Evolutionary conservation across 371 early-diverging fungal species (phyloP).

Genomic region (Mortierella sp.): DNA sequence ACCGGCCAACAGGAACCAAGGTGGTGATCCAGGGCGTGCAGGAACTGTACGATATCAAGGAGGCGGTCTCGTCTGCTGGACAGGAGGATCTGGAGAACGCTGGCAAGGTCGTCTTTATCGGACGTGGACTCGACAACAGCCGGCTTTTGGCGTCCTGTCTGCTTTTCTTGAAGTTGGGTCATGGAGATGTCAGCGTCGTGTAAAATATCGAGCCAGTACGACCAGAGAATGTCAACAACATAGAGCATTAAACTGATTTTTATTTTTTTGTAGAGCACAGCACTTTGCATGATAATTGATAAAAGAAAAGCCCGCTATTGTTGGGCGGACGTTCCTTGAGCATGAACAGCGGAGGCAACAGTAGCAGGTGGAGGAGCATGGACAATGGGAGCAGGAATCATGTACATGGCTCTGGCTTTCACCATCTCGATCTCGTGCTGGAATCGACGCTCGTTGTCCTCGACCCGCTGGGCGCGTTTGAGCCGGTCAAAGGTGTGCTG

Average conservation of each 20-base stretch:
- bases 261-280: background rate
- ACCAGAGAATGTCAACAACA: too few relatives aligned
- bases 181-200: slow-evolving; percentile 17
- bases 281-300: too few relatives aligned
- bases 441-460: background rate
- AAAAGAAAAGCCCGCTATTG: too few relatives aligned
- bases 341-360: background rate
- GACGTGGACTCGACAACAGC: slow-evolving; percentile 43
- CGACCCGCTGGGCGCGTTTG: background rate
- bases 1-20: slow-evolving; percentile 59
- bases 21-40: slow-evolving; percentile 91
- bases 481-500: background rate
- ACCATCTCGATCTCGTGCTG: background rate
- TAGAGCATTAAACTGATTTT: background rate
- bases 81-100: slow-evolving; percentile 23
- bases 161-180: slow-evolving; percentile 21
- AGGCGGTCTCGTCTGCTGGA: slow-evolving; percentile 19
- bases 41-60: slow-evolving; percentile 91
- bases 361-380: background rate
- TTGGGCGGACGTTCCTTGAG: background rate
- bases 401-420: background rate
- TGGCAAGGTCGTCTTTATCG: slow-evolving; percentile 56
- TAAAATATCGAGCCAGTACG: background rate
- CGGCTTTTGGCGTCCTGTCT: slow-evolving; percentile 28
- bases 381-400: background rate